Evolutionary conservation across 148 eudicot genomes (phyloP).

Genomic region (Bassia scoparia): DNA sequence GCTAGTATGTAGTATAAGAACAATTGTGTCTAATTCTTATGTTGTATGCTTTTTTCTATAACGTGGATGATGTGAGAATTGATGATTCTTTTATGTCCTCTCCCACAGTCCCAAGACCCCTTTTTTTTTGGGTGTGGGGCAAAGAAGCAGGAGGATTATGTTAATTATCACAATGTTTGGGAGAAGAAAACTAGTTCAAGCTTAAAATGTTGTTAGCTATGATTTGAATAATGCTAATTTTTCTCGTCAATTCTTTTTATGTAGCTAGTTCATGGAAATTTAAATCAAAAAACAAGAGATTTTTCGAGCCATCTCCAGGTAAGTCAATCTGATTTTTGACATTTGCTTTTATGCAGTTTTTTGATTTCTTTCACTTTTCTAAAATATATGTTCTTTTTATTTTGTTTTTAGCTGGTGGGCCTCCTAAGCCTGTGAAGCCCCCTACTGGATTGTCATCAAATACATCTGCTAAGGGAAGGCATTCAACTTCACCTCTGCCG

Average conservation of each 20-base stretch:
- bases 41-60: too few species aligned
- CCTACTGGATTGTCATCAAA: constrained; percentile 55
- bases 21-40: too few species aligned
- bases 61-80: not conserved
- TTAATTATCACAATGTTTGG: too few species aligned
- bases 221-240: constrained; percentile 12
- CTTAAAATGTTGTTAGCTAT: not conserved
- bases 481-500: constrained; percentile 67
- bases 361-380: constrained; percentile 11
- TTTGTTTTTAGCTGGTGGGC: constrained; percentile 43
- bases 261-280: constrained; percentile 71
- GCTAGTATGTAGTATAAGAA: too few species aligned
- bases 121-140: not conserved
- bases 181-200: too few species aligned
- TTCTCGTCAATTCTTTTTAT: constrained; percentile 12
- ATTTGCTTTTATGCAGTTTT: constrained; percentile 8
- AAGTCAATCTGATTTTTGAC: constrained; percentile 18
- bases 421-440: constrained; percentile 50
- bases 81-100: not conserved
- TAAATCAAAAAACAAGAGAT: constrained; percentile 67
- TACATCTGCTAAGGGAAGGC: constrained; percentile 49
- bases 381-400: constrained; percentile 11
- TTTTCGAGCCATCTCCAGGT: constrained; percentile 69
- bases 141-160: not conserved
- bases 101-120: too few species aligned